Conservation (phyloP, 2,329 filamentous ascomycete genomes). For the Nothophoma quercina region DNA sequence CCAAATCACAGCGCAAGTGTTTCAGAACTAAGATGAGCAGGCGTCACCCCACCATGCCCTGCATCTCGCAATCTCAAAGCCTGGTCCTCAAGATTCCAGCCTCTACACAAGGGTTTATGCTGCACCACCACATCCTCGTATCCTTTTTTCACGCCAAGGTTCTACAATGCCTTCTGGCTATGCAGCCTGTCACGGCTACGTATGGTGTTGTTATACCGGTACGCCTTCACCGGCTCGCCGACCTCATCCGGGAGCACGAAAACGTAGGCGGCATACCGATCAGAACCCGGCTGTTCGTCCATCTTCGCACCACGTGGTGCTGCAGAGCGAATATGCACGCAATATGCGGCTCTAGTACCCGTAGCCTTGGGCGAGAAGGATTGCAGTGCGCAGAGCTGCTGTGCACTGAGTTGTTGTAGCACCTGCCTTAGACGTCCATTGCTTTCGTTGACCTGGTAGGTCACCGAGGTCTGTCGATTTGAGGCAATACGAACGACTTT, state of each 20-base stretch:
- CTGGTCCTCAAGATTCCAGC: conserved; percentile 11
- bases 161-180: neutral
- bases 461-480: neutral
- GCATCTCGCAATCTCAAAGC: conserved; percentile 1
- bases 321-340: conserved; percentile 9
- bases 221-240: neutral
- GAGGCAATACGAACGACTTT: no score
- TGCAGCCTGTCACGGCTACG: neutral
- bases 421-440: neutral
- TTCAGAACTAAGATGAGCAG: neutral
- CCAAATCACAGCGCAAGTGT: neutral
- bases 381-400: neutral
- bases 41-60: conserved; percentile 5
- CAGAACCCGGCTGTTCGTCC: neutral
- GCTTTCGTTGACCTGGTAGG: neutral
- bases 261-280: conserved; percentile 7
- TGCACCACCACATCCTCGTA: neutral
- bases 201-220: neutral
- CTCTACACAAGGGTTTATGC: neutral
- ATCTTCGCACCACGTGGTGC: conserved; percentile 5
- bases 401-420: neutral
- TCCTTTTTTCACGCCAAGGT: neutral
- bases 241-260: conserved; percentile 1
- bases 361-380: neutral
- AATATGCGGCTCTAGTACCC: conserved; percentile 10